Conservation (phyloP, 495 filamentous ascomycete species). For the Pseudomonodictys pantanalensis region DNA sequence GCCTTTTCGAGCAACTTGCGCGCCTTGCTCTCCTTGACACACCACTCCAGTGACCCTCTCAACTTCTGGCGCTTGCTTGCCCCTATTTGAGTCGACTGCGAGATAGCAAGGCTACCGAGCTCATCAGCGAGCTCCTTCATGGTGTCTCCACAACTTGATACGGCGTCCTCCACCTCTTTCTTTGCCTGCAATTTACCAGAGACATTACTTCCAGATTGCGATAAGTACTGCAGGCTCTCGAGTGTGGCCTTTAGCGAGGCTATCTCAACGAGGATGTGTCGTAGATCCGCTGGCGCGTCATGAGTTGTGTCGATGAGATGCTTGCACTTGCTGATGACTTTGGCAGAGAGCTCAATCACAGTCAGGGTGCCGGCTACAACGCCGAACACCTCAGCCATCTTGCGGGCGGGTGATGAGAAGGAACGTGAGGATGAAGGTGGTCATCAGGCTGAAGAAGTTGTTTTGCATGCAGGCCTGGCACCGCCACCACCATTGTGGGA, state of each 20-base stretch:
- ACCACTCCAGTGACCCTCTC: conserved; percentile 7
- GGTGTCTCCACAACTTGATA: neutral
- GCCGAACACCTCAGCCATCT: conserved; percentile 19
- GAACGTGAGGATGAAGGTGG: no score
- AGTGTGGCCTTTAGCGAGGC: conserved; percentile 16
- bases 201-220: neutral
- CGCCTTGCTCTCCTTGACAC: conserved; percentile 10
- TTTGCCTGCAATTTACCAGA: no score
- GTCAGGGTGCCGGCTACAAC: conserved; percentile 11
- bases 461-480: no score
- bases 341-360: conserved; percentile 7
- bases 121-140: conserved; percentile 9
- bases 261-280: conserved; percentile 16
- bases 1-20: conserved; percentile 11
- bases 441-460: no score
- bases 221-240: conserved; percentile 9
- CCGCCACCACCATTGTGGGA: no score
- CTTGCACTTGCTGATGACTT: conserved; percentile 19
- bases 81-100: neutral
- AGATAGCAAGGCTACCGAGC: conserved; percentile 5
- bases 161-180: no score
- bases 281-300: conserved; percentile 18
- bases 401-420: no score
- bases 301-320: conserved; percentile 17
- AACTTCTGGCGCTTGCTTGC: conserved; percentile 1